Conservation (phyloP, 306 rosid genomes). For the Argentina anserina region DNA sequence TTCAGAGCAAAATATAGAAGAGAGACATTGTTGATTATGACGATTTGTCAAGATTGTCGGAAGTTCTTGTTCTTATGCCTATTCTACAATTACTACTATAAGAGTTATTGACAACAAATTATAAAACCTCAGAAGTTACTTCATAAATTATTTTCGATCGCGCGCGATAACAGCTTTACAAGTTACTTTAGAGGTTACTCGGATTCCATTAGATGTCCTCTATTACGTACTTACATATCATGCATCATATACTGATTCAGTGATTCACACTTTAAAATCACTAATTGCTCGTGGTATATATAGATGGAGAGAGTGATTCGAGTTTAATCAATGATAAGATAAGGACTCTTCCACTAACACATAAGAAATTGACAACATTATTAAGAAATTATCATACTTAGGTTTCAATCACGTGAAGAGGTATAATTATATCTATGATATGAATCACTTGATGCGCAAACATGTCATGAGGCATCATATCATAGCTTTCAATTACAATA, state of each 20-base stretch:
- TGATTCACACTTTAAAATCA: neutral
- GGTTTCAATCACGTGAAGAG: neutral
- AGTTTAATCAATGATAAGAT: slow-evolving; percentile 34
- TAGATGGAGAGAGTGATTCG: neutral
- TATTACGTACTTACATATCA: neutral
- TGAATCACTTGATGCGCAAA: slow-evolving; percentile 2
- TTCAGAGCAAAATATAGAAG: no score
- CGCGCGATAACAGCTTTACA: no score
- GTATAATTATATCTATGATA: neutral
- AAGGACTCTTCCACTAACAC: slow-evolving; percentile 35
- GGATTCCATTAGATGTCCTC: neutral
- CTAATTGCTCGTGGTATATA: slow-evolving; percentile 14
- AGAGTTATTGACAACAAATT: no score
- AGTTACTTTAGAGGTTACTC: no score
- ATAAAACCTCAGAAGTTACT: no score
- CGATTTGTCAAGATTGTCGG: no score
- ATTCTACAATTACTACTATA: no score
- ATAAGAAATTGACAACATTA: slow-evolving; percentile 12
- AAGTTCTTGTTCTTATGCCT: no score
- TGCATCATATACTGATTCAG: neutral
- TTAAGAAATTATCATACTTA: slow-evolving; percentile 11
- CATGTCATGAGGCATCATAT: neutral
- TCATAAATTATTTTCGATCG: no score
- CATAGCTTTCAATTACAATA: neutral
- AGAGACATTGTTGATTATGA: no score